Evolutionary conservation across 2,329 filamentous ascomycete species (phyloP), one percentile per base, ranked within the genome.

Genomic region (Paracoccidioides lutzii): DNA sequence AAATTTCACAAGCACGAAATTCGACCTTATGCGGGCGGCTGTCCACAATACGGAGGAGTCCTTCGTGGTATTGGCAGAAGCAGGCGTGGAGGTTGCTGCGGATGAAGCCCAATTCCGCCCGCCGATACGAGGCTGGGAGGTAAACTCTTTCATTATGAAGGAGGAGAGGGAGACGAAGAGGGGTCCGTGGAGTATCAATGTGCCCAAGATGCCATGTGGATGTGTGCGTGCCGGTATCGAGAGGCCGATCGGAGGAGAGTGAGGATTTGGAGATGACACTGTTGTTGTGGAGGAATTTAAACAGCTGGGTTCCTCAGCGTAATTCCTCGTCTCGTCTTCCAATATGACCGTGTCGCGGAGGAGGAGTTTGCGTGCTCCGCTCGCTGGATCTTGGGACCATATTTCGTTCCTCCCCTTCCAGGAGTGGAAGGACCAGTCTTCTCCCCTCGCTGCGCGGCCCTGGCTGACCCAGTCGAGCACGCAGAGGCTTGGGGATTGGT

Each of bases 401-500:
- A 97, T 79, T 72, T 98, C 93, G 66, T 96, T 97, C 60, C 87
- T 80, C 8, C 89, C 90, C 57, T 77, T 81, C 82, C 93, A 97
- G 59, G 78, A 79, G 56, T 79, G 75, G 58, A 96, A 83, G 62
- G 84, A 84, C 93, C 93, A 98, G 60, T 88, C 79, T 72, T 98
- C 93, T 30, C 90, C 90, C 49, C 87, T 81, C 4, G 93, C 90
- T 4, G 78, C 81, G 15, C 93, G 82, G 6, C 93, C 93, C 65
- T 91, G 87, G 2, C 84, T 94, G 5, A 97, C 90, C 93, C 93
- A 98, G 70, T 98, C 93, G 48, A 95, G 75, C 2, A 95, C 78
- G 66, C 90, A 94, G 12, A 97, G 72, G 43, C 85, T 62, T 76
- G 81, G 70, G 9, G 28, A 12, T 15, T 49, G 54, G 73, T 55